Conservation (phyloP, 1,284 basidiomycete species). For the Ustilago esculenta region DNA sequence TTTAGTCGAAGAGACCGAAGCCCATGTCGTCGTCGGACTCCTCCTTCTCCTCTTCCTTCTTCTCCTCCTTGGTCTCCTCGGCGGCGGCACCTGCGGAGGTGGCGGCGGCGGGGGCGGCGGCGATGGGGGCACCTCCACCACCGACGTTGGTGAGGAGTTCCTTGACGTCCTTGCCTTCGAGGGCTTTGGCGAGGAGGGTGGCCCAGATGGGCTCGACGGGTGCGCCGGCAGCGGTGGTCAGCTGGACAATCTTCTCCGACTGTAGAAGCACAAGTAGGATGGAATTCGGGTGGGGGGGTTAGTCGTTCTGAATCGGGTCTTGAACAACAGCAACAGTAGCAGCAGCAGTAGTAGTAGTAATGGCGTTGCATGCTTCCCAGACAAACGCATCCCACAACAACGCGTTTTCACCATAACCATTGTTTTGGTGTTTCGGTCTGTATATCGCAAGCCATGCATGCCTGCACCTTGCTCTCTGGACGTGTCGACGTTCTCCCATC, state of each 20-base stretch:
- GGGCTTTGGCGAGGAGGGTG: conserved; percentile 91
- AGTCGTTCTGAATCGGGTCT: not conserved
- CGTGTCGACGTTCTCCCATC: no score
- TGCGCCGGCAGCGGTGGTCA: conserved; percentile 83
- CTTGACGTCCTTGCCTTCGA: conserved; percentile 97
- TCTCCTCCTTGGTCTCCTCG: conserved; percentile 87
- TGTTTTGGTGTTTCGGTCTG: no score
- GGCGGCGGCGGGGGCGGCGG: conserved; percentile 71
- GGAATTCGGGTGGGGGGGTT: no score
- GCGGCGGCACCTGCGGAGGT: conserved; percentile 75
- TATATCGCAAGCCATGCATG: no score
- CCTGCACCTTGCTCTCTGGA: no score
- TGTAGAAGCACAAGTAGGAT: conserved; percentile 66
- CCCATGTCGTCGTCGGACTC: conserved; percentile 70
- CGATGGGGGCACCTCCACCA: conserved; percentile 74
- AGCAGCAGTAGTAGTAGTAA: not conserved
- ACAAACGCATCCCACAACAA: no score
- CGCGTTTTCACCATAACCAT: no score
- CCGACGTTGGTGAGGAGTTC: conserved; percentile 92
- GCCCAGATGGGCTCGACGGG: conserved; percentile 99
- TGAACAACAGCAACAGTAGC: not conserved
- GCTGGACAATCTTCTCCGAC: conserved; percentile 88
- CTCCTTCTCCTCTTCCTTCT: conserved; percentile 68
- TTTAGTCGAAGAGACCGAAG: conserved; percentile 84
- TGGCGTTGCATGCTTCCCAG: no score